Evolutionary conservation across 129 eudicot genomes (phyloP).

Genomic region (Solidago caesia): DNA sequence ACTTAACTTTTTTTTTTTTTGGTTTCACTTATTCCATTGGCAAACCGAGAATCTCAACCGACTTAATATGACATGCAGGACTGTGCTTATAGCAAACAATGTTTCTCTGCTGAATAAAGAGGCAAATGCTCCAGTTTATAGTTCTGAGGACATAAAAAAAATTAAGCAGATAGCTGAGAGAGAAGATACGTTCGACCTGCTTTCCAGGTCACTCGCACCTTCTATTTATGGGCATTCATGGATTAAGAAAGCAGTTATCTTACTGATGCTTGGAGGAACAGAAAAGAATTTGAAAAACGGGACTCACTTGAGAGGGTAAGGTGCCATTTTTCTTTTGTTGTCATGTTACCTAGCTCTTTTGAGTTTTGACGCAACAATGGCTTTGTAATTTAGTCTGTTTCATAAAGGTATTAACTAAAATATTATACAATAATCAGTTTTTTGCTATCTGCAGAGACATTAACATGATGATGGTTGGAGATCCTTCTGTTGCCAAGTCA

Average conservation of each 20-base stretch:
- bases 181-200: constrained; percentile 85
- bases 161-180: constrained; percentile 81
- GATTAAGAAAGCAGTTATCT: constrained; percentile 91
- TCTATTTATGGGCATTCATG: constrained; percentile 94
- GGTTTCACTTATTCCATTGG: neutral
- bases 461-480: constrained; percentile 99
- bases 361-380: neutral
- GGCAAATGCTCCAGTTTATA: constrained; percentile 75
- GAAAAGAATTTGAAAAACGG: constrained; percentile 96
- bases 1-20: neutral
- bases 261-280: constrained; percentile 94
- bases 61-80: constrained; percentile 48
- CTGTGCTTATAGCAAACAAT: constrained; percentile 92
- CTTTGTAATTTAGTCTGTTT: neutral
- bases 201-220: constrained; percentile 93
- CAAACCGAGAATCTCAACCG: constrained; percentile 12
- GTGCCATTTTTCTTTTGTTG: neutral
- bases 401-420: neutral
- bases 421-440: neutral
- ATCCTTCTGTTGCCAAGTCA: constrained; percentile 98
- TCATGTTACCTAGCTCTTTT: neutral
- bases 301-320: constrained; percentile 93
- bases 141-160: constrained; percentile 63
- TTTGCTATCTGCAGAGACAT: constrained; percentile 59
- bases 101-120: constrained; percentile 82